phyloP scores from a whole-genome alignment of 768 basidiomycete species.

The Podaxis carcinomalis region DNA sequence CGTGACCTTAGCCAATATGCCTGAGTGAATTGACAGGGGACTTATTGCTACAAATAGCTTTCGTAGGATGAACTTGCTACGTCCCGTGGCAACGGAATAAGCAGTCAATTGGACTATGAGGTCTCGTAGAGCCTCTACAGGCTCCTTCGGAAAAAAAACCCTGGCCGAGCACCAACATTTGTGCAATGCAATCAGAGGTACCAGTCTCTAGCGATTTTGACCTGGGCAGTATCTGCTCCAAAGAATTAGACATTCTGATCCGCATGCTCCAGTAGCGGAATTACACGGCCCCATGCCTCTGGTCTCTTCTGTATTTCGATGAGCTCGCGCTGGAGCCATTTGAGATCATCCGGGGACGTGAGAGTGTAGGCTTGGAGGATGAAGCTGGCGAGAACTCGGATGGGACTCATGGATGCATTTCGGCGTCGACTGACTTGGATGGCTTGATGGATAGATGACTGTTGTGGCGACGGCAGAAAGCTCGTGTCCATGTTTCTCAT shows the following conservation, averaged over 20 bases:
- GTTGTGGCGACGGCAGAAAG: constrained; percentile 51
- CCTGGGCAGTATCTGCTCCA: constrained; percentile 89
- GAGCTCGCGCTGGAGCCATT: constrained; percentile 64
- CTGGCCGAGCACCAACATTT: constrained; percentile 31
- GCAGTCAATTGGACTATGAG: constrained; percentile 68
- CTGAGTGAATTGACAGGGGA: constrained; percentile 10
- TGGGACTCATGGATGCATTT: constrained; percentile 15
- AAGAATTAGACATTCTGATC: constrained; percentile 91
- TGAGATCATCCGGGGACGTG: constrained; percentile 54
- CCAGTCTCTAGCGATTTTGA: constrained; percentile 94
- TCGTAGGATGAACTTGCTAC: constrained; percentile 69
- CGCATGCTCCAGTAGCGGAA: constrained; percentile 65
- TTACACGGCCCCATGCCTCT: constrained; percentile 82
- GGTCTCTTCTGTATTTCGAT: constrained; percentile 72
- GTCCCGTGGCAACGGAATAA: constrained; percentile 54
- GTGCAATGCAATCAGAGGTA: constrained; percentile 28
- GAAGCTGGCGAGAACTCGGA: constrained; percentile 36
- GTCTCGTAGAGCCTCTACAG: constrained; percentile 54
- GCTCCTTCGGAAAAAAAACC: constrained; percentile 68
- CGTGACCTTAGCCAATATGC: neutral
- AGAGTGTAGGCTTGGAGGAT: constrained; percentile 65
- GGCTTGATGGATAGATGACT: constrained; percentile 52
- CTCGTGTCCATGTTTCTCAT: constrained; percentile 18
- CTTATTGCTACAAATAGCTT: constrained; percentile 87
- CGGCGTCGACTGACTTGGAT: constrained; percentile 45